Base-by-base conservation (phyloP, 1,284 basidiomycete genomes). In the Tilletia caries region DNA sequence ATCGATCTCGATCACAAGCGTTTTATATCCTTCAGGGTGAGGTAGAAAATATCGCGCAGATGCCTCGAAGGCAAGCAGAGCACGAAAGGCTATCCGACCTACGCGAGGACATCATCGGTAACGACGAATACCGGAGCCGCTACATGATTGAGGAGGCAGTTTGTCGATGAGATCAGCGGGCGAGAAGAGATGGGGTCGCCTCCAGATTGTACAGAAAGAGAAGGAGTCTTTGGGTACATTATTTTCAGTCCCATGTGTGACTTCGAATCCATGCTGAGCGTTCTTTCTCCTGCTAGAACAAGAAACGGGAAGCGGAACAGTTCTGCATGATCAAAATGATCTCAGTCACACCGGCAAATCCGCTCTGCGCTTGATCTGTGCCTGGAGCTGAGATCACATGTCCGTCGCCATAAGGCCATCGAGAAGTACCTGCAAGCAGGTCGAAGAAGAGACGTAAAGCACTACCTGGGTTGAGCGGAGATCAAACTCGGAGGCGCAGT, bases 11-110 rank as follows among this genome's bases (percentile, higher is more conserved):
- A 98, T 82, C 95, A 99, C 84, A 99, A 98, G 80, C 91, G 95
- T 2, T 99, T 98, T 87, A 88, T 99, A 98, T 98, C 80, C 88
- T 98, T 1, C 95, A 96, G 90, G 95, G 96, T 23, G 96, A 98
- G 85, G 96, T 99, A 71, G 95, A 98, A 81, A 95, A 92, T 5
- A 99, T 98, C 73, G 94, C 95, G 0, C 94, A 95, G 83, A 98
- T 98, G 96, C 97, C 97, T 92, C 96, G 3, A 98, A 98, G 84
- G 95, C 92, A 89, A 15, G 91, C 89, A 12, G 94, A 97, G 83
- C 94, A 97, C 79, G 95, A 98, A 70, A 95, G 95, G 2, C 86
- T 98, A 0, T 89, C 98, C 13, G 95, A 98, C 84, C 98, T 98
- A 82, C 88, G 98, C 15, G 95, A 98, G 83, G 95, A 98, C 79